Conservation (phyloP, 495 filamentous ascomycete species). For the Cetradonia linearis region DNA sequence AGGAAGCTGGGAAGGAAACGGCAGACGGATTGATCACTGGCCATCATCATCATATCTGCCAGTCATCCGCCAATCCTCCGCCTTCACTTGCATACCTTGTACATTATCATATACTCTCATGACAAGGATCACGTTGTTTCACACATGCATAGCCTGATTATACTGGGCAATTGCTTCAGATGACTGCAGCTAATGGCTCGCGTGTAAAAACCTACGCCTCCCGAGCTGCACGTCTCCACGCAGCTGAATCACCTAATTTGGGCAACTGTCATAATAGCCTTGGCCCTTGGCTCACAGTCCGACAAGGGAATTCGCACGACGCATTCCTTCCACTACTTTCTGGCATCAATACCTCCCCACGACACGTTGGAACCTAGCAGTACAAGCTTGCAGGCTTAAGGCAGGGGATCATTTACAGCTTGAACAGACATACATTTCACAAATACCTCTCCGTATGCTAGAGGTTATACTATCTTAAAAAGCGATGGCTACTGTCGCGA, state of each 20-base stretch:
- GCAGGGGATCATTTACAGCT: background rate
- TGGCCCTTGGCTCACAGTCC: background rate
- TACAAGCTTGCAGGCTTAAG: background rate
- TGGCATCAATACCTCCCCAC: background rate
- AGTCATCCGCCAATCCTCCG: background rate
- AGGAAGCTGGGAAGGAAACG: conserved; percentile 3
- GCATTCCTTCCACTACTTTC: background rate
- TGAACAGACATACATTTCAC: background rate
- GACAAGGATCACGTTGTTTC: background rate
- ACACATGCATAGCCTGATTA: background rate
- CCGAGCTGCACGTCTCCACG: conserved; percentile 6
- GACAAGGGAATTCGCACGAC: background rate
- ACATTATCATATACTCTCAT: background rate
- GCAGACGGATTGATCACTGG: conserved; percentile 3
- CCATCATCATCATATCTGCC: conserved; percentile 7
- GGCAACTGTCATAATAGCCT: background rate
- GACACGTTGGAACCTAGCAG: background rate
- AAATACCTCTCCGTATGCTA: background rate
- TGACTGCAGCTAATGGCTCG: conserved; percentile 8
- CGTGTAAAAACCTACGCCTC: conserved; percentile 8
- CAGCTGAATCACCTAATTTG: background rate
- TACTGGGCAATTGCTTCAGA: background rate
- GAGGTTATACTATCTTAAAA: background rate
- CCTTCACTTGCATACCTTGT: background rate
- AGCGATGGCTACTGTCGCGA: conserved; percentile 27